These are phyloP conservation scores for Euphorbia lathyris DNA, from an alignment of 345 rosid species.

Conservation along the genomic window DNA sequence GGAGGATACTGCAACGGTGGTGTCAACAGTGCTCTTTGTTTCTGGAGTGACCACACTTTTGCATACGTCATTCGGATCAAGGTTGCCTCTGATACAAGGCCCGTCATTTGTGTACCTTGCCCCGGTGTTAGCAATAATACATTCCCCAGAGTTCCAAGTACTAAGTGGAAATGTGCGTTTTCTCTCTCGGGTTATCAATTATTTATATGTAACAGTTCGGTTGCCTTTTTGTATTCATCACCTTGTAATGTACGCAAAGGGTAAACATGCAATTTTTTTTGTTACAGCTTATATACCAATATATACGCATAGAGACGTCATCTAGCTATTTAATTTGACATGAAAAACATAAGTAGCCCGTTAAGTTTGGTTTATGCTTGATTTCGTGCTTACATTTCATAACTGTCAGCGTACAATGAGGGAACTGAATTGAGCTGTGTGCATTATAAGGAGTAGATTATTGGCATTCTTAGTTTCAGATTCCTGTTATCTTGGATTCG, in stretches of 20 bases:
- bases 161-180: slow-evolving; percentile 81
- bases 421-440: too few species aligned
- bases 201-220: background rate
- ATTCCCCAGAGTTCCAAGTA: slow-evolving; percentile 86
- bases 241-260: background rate
- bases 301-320: background rate
- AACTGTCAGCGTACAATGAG: too few species aligned
- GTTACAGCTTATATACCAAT: background rate
- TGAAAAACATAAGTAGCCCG: too few species aligned
- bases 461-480: too few species aligned
- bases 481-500: too few species aligned
- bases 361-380: too few species aligned
- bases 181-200: slow-evolving; percentile 4
- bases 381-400: too few species aligned
- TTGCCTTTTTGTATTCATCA: slow-evolving; percentile 10
- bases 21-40: slow-evolving; percentile 83
- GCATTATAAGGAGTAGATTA: too few species aligned
- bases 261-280: background rate
- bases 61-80: slow-evolving; percentile 85
- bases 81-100: slow-evolving; percentile 95
- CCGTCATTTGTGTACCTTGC: slow-evolving; percentile 91
- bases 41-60: slow-evolving; percentile 84
- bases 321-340: too few species aligned
- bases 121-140: slow-evolving; percentile 80
- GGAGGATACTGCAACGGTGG: slow-evolving; percentile 86